Conservation (phyloP, 768 basidiomycete genomes). For the Ephemerocybe angulata region DNA sequence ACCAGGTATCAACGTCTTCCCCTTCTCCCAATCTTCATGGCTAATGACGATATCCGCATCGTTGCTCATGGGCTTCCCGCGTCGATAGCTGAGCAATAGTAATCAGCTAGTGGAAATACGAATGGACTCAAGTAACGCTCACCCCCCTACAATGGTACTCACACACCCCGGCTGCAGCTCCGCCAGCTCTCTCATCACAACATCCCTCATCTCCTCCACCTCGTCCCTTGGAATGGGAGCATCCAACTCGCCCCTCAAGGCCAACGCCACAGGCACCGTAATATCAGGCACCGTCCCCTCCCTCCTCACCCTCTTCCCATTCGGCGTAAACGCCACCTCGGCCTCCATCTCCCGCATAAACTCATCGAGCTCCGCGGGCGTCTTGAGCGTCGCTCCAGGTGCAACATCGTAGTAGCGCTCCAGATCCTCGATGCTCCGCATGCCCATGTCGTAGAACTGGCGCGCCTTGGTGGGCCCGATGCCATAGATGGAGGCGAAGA, state of each 20-base stretch:
- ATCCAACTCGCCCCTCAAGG: constrained; percentile 54
- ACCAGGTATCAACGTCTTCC: constrained; percentile 49
- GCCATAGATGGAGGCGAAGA: constrained; percentile 65
- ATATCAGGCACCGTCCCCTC: constrained; percentile 24
- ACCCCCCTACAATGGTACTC: constrained; percentile 83
- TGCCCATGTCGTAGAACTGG: constrained; percentile 57
- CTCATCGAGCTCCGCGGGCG: constrained; percentile 15
- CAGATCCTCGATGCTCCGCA: constrained; percentile 68
- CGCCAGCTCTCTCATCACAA: constrained; percentile 66
- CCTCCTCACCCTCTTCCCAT: constrained; percentile 23
- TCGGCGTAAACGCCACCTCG: constrained; percentile 25
- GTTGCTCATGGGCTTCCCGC: constrained; percentile 77
- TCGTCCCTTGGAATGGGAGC: constrained; percentile 63
- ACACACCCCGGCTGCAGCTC: constrained; percentile 61
- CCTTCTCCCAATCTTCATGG: constrained; percentile 49
- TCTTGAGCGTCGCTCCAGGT: constrained; percentile 14
- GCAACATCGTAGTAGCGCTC: constrained; percentile 59
- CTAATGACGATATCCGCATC: constrained; percentile 91
- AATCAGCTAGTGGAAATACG: not conserved
- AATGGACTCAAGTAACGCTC: constrained; percentile 18
- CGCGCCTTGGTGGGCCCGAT: constrained; percentile 72
- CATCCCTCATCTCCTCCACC: constrained; percentile 69
- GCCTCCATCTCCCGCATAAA: constrained; percentile 7
- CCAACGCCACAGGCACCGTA: constrained; percentile 56
- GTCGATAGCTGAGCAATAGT: constrained; percentile 57